These are phyloP conservation scores for Rhododendron ferrugineum DNA, from an alignment of 148 eudicot genomes.

Conservation along the genomic window DNA sequence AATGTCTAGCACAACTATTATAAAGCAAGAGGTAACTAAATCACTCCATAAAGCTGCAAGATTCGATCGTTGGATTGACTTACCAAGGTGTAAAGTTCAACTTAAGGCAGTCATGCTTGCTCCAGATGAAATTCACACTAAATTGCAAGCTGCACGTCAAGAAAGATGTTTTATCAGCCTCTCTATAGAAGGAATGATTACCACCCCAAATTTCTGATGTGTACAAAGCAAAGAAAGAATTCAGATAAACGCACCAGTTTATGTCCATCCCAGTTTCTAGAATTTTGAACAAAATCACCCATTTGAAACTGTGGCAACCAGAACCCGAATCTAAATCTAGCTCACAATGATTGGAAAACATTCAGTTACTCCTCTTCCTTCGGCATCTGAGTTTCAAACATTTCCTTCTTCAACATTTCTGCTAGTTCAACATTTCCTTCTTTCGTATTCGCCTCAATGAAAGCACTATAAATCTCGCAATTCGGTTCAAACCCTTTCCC, in stretches of 20 bases:
- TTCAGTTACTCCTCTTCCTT: neutral
- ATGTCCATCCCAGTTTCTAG: neutral
- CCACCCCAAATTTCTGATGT: neutral
- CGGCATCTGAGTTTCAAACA: constrained; percentile 21
- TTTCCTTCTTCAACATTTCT: constrained; percentile 46
- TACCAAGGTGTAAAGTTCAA: neutral
- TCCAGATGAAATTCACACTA: neutral
- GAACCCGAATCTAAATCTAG: neutral
- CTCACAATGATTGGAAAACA: neutral
- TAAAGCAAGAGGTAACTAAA: neutral
- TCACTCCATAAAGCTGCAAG: neutral
- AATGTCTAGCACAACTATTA: neutral
- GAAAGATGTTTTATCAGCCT: neutral
- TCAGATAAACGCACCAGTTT: neutral
- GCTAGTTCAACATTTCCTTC: constrained; percentile 35
- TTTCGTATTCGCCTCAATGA: constrained; percentile 53
- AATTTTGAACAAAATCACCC: neutral
- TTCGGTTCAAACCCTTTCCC: constrained; percentile 56
- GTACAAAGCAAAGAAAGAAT: neutral
- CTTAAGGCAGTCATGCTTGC: neutral
- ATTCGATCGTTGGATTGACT: neutral
- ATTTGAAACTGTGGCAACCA: neutral
- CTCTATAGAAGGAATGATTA: neutral
- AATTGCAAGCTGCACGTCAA: neutral
- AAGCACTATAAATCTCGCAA: constrained; percentile 43